Base-by-base conservation (phyloP, 148 eudicot species). In the Polygonum maritimum region DNA sequence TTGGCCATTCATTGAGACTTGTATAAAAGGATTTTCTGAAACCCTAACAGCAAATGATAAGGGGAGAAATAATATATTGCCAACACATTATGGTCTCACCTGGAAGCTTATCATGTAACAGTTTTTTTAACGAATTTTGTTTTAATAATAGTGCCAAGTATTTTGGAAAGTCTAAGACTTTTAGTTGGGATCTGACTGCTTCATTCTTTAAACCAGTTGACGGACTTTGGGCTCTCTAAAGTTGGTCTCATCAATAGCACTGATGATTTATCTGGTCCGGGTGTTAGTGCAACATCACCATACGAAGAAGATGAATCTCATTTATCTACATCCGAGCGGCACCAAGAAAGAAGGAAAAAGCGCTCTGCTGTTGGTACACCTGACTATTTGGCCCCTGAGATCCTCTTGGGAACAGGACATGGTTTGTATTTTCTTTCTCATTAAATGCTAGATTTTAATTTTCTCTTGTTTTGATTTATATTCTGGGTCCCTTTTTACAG, bases 231-330 rank as follows among this genome's bases (percentile, higher is more conserved):
- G 82, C 96, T 95, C 65, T 95, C 99, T 74, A 95, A 91, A 83
- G 99, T 95, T 85, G 99, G 99, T 81, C 99, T 95, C 78, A 95
- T 95, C 87, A 95, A 95, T 87, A 95, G 99, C 82, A 95, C 99
- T 11, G 99, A 92, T 78, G 98, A 95, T 81, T 88, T 95, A 76
- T 90, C 99, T 80, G 97, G 97, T 71, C 99, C 99, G 79, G 92
- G 91, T 16, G 92, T 84, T 73, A 87, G 87, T 82, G 94, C 85
- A 76, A 77, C 94, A 47, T 81, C 94, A 26, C 77, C 89, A 33
- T 80, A 88, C 82, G 94, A 84, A 72, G 97, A 89, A 71, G 91
- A 89, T 75, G 89, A 88, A 70, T 80, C 91, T 69, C 88, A 90
- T 54, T 77, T 82, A 72, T 84, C 90, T 73, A 78, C 77, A 75